Conservation (phyloP, 1,284 basidiomycete species). For the Gymnopus androsaceus region DNA sequence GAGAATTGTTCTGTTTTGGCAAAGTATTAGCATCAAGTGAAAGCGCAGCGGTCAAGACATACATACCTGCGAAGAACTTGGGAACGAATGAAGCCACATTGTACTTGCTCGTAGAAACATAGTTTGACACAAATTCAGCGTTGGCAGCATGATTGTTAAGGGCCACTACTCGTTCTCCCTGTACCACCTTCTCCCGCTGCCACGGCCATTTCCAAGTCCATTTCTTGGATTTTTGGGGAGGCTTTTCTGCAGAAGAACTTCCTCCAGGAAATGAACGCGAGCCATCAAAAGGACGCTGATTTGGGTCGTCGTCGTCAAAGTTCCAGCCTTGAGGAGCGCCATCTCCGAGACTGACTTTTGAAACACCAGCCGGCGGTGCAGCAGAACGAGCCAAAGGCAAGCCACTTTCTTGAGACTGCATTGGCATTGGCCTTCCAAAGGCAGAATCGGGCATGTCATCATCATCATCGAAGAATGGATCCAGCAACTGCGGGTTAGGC, state of each 20-base stretch:
- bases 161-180: conserved; percentile 70
- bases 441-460: conserved; percentile 65
- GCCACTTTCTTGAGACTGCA: conserved; percentile 73
- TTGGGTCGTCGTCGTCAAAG: conserved; percentile 62
- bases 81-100: conserved; percentile 87
- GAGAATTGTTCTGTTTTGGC: conserved; percentile 85
- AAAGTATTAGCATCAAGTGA: not conserved
- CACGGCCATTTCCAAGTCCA: conserved; percentile 77
- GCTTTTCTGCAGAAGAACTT: conserved; percentile 20
- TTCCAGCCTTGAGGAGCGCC: conserved; percentile 68
- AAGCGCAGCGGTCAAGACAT: conserved; percentile 12
- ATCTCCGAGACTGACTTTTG: conserved; percentile 44
- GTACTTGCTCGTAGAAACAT: conserved; percentile 95
- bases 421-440: conserved; percentile 56
- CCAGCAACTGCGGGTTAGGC: conserved; percentile 50
- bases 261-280: conserved; percentile 42
- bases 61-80: conserved; percentile 89
- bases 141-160: conserved; percentile 80
- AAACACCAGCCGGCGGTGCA: conserved; percentile 62
- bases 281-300: conserved; percentile 40
- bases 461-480: conserved; percentile 83
- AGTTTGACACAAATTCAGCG: conserved; percentile 76
- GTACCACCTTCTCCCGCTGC: conserved; percentile 61
- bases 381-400: conserved; percentile 59
- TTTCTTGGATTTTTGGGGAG: conserved; percentile 22